Conservation (phyloP, 805 yeast species). For the Candida suzukii region DNA sequence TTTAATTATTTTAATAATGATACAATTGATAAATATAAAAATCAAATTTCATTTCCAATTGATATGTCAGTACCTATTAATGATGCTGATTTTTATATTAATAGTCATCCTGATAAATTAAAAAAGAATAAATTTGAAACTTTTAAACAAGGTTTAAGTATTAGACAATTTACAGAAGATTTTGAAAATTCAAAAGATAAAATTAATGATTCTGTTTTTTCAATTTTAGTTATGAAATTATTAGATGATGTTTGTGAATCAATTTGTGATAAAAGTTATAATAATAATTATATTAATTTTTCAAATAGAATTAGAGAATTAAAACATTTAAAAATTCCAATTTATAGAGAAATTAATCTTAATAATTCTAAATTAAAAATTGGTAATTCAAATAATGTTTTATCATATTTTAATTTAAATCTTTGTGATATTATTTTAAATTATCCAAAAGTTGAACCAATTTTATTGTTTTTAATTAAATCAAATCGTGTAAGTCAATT, state of each 20-base stretch:
- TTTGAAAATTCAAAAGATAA: neutral
- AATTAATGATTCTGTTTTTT: constrained; percentile 21
- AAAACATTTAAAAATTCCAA: constrained; percentile 8
- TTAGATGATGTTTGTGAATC: constrained; percentile 27
- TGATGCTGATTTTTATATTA: constrained; percentile 17
- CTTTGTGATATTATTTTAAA: neutral
- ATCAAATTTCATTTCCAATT: constrained; percentile 19
- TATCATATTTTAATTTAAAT: neutral
- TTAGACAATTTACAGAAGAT: neutral
- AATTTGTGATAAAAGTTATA: constrained; percentile 13
- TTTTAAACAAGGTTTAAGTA: neutral
- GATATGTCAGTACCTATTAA: constrained; percentile 28
- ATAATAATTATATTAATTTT: neutral
- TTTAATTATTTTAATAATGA: constrained; percentile 2
- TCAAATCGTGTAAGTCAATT: neutral
- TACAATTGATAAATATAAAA: neutral
- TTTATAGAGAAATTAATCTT: constrained; percentile 2
- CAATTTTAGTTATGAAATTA: constrained; percentile 21
- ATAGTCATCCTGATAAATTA: neutral
- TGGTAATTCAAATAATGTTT: neutral
- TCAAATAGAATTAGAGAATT: neutral
- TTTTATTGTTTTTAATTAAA: neutral
- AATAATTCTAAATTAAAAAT: neutral
- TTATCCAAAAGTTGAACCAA: neutral
- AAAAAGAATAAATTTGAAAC: too few species aligned